Conservation (phyloP, 2,329 filamentous ascomycete genomes). For the Stachybotrys echinatus region DNA sequence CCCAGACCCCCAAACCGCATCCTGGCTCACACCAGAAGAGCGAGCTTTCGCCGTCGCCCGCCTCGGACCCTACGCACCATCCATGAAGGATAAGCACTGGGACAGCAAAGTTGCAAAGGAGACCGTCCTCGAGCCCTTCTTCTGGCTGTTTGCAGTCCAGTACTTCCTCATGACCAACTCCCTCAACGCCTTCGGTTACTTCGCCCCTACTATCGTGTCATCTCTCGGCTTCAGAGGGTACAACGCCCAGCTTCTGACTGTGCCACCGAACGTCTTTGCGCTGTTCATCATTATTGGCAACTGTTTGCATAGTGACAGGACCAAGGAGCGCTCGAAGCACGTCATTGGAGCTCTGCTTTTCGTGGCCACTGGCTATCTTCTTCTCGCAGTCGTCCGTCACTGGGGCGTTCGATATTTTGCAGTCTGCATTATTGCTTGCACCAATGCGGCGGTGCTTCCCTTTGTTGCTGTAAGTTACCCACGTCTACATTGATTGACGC, state of each 20-base stretch:
- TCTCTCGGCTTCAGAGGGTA: slow-evolving; percentile 26
- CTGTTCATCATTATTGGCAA: slow-evolving; percentile 25
- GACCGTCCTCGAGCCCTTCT: slow-evolving; percentile 25
- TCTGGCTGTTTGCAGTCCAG: slow-evolving; percentile 24
- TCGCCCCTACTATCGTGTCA: slow-evolving; percentile 27
- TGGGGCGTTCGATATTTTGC: slow-evolving; percentile 24
- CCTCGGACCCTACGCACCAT: slow-evolving; percentile 24
- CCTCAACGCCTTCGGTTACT: slow-evolving; percentile 28
- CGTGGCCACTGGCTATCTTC: slow-evolving; percentile 20
- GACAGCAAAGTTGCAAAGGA: slow-evolving; percentile 22
- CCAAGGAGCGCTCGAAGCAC: slow-evolving; percentile 24
- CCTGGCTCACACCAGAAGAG: slow-evolving; percentile 25
- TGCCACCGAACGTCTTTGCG: slow-evolving; percentile 29
- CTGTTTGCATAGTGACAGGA: slow-evolving; percentile 24
- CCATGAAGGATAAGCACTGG: slow-evolving; percentile 28
- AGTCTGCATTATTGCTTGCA: slow-evolving; percentile 25
- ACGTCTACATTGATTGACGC: not conserved
- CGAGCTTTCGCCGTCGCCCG: slow-evolving; percentile 27
- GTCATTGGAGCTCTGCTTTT: slow-evolving; percentile 20
- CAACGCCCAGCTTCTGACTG: slow-evolving; percentile 27
- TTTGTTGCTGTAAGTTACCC: slow-evolving; percentile 22
- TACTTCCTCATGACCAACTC: slow-evolving; percentile 28
- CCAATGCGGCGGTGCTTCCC: slow-evolving; percentile 23
- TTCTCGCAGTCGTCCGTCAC: slow-evolving; percentile 21
- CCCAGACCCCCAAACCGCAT: slow-evolving; percentile 23